phyloP scores from a whole-genome alignment of 129 eudicot genomes.

The Apium graveolens region DNA sequence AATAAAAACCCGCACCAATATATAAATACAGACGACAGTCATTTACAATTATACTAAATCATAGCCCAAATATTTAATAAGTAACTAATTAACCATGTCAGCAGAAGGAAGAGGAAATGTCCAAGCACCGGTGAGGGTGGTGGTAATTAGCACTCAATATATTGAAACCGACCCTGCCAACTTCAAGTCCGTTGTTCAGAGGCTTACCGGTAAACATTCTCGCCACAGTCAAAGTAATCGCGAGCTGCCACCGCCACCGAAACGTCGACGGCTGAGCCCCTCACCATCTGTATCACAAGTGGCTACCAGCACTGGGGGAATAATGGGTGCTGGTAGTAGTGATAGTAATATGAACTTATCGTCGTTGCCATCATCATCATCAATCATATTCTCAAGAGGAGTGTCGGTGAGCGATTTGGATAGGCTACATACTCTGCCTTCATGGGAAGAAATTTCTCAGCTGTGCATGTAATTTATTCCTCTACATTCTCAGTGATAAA shows the following conservation, averaged over 20 bases:
- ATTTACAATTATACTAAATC: background rate
- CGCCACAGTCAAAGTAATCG: background rate
- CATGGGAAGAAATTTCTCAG: slow-evolving; percentile 30
- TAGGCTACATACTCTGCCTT: slow-evolving; percentile 24
- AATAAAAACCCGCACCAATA: no score
- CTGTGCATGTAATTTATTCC: background rate
- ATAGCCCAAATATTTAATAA: no score
- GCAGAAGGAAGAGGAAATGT: background rate
- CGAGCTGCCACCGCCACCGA: background rate
- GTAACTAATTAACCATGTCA: background rate
- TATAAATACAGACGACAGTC: background rate
- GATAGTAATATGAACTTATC: background rate
- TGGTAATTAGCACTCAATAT: background rate
- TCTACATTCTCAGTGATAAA: no score
- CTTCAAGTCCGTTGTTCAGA: slow-evolving; percentile 7
- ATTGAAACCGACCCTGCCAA: background rate
- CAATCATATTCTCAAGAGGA: background rate
- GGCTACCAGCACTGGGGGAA: background rate
- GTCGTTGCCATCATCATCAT: background rate
- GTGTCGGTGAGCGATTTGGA: slow-evolving; percentile 35
- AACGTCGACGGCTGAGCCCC: background rate
- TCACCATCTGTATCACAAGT: no score
- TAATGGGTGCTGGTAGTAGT: background rate
- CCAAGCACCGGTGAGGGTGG: background rate
- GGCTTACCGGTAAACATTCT: background rate